Base-by-base conservation (phyloP, 805 yeast species). In the Candida anglica region DNA sequence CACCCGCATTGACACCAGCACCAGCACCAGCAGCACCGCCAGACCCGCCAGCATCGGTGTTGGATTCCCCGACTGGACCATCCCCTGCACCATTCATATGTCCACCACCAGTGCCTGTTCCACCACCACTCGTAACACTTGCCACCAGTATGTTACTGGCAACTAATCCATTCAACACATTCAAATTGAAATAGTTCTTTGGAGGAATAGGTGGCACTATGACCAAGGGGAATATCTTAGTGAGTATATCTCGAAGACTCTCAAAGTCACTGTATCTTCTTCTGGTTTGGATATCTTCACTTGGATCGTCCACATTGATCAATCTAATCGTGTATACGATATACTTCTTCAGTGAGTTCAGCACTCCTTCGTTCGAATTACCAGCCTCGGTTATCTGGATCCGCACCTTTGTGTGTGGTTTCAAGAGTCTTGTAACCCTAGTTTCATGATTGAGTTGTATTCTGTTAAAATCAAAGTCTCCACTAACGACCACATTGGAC, bases 191-290 rank as follows among this genome's bases (percentile, higher is more conserved):
- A 43, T 65, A 66, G 40, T 66, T 65, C 38, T 67, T 67, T 0
- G 69, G 68, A 0, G 98, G 98, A 7, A 93, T 91, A 1, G 98
- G 97, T 5, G 98, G 98, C 4, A 93, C 77, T 3, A 93, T 73
- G 3, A 79, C 53, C 3, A 93, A 77, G 3, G 98, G 97, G 43
- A 83, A 82, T 24, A 86, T 60, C 45, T 81, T 78, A 3, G 79
- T 66, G 15, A 93, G 65, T 4, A 83, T 72, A 26, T 77, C 81
- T 40, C 96, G 69, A 28, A 93, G 68, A 32, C 85, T 77, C 50
- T 86, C 96, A 54, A 93, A 93, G 54, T 93, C 98, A 21, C 95
- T 83, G 55, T 93, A 93, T 28, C 98, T 69, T 35, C 68, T 50
- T 47, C 98, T 68, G 30, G 89, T 77, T 4, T 87, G 89, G 11